Evolutionary conservation across 805 yeast species (phyloP).

Genomic region (Saccharomycopsis sp.): DNA sequence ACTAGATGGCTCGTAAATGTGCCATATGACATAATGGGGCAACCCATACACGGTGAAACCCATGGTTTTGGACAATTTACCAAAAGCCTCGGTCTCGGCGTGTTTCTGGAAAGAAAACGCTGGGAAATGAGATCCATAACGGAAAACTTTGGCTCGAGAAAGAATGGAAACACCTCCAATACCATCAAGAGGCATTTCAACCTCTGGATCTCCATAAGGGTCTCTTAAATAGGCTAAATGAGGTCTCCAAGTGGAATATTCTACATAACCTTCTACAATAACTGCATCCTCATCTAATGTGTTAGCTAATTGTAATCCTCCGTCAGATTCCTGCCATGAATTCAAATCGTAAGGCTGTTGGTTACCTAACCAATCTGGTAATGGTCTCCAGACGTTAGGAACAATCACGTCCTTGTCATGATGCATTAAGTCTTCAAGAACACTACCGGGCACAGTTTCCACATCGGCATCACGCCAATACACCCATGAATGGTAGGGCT

Average conservation of each 20-base stretch:
- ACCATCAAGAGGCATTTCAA: slow-evolving; percentile 90
- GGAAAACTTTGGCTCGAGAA: slow-evolving; percentile 79
- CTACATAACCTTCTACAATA: slow-evolving; percentile 95
- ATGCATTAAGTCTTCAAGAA: slow-evolving; percentile 87
- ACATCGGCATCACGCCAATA: slow-evolving; percentile 98
- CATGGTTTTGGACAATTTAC: slow-evolving; percentile 81
- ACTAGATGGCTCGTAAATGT: slow-evolving; percentile 88
- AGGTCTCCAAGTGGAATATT: slow-evolving; percentile 97
- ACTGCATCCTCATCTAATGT: slow-evolving; percentile 86
- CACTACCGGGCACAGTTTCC: slow-evolving; percentile 79
- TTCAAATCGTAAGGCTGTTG: slow-evolving; percentile 82
- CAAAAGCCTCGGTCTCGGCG: slow-evolving; percentile 98
- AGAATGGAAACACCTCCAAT: slow-evolving; percentile 96
- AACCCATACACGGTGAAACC: slow-evolving; percentile 81
- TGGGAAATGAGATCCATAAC: slow-evolving; percentile 89
- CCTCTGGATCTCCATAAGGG: slow-evolving; percentile 91
- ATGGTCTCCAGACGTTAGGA: slow-evolving; percentile 89
- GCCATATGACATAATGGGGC: slow-evolving; percentile 96
- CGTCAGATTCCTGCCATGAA: slow-evolving; percentile 83
- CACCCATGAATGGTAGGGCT: slow-evolving; percentile 92
- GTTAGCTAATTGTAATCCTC: slow-evolving; percentile 72
- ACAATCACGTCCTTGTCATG: slow-evolving; percentile 89
- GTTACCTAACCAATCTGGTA: slow-evolving; percentile 79
- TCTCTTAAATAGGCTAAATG: slow-evolving; percentile 92
- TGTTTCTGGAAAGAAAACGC: slow-evolving; percentile 94